These are phyloP conservation scores for Simmondsia chinensis DNA, from an alignment of 148 eudicot species.

Conservation along the genomic window DNA sequence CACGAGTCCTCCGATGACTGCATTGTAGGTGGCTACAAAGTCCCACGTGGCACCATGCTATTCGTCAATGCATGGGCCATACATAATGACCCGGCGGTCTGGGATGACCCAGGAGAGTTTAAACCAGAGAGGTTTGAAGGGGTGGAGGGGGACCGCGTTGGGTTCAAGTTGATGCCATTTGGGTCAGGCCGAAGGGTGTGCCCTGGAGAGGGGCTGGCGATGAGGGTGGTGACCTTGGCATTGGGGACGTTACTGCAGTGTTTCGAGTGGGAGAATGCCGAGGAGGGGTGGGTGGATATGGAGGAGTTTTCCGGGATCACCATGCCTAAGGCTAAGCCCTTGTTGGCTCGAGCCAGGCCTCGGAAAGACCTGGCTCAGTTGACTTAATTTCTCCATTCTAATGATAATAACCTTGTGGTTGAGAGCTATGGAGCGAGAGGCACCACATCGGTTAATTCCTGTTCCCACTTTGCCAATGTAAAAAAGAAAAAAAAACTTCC, in stretches of 20 bases:
- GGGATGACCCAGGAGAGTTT: conserved; percentile 23
- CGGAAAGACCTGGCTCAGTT: conserved; percentile 2
- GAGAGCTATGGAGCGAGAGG: no score
- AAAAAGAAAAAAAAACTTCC: no score
- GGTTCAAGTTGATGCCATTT: conserved; percentile 27
- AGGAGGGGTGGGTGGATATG: conserved; percentile 23
- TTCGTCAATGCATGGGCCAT: conserved; percentile 32
- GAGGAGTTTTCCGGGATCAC: conserved; percentile 21
- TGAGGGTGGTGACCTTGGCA: conserved; percentile 17
- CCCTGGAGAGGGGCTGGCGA: conserved; percentile 26
- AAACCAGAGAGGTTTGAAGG: conserved; percentile 33
- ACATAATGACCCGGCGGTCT: conserved; percentile 21
- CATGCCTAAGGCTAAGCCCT: conserved; percentile 29
- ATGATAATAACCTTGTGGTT: no score
- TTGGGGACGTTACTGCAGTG: conserved; percentile 29
- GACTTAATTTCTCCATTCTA: no score
- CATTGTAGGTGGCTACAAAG: conserved; percentile 11
- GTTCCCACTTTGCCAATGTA: no score
- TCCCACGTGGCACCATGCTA: conserved; percentile 28
- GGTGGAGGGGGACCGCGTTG: conserved; percentile 13
- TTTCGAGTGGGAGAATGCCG: conserved; percentile 34
- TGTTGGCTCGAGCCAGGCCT: conserved; percentile 19
- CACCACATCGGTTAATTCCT: no score
- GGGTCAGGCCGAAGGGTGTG: conserved; percentile 34
- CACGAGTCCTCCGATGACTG: conserved; percentile 24